Percentiles rank a stretch among this genome's conserved stretches.
Conservation (phyloP, 805 yeast species). For the Jamesozyma spencerorum region DNA sequence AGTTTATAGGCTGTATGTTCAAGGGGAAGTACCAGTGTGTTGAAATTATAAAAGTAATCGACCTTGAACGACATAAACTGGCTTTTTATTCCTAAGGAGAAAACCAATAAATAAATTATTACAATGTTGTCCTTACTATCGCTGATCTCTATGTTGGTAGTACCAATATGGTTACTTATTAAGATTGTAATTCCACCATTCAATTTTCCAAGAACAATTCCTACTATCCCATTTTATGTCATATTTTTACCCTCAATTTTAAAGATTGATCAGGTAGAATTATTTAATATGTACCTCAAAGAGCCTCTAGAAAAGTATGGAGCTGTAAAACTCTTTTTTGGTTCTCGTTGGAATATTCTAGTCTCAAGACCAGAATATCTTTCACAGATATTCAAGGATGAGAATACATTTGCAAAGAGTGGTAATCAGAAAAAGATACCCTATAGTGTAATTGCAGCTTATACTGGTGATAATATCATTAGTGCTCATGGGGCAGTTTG, state of each 20-base stretch:
- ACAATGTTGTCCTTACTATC: not conserved
- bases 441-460: slow-evolving; percentile 41
- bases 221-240: slow-evolving; percentile 55
- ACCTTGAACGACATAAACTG: too few species aligned
- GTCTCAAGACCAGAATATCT: slow-evolving; percentile 42
- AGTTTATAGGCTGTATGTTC: too few species aligned
- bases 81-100: too few species aligned
- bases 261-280: slow-evolving; percentile 39
- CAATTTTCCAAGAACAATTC: slow-evolving; percentile 44
- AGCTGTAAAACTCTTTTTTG: slow-evolving; percentile 51
- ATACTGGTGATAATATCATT: slow-evolving; percentile 53
- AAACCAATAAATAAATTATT: too few species aligned
- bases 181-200: slow-evolving; percentile 36
- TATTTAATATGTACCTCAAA: slow-evolving; percentile 36
- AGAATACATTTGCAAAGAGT: slow-evolving; percentile 44
- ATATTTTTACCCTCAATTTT: slow-evolving; percentile 39
- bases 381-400: slow-evolving; percentile 39
- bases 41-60: too few species aligned
- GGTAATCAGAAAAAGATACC: slow-evolving; percentile 55
- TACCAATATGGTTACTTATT: slow-evolving; percentile 4
- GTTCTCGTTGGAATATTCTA: slow-evolving; percentile 51
- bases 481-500: slow-evolving; percentile 48
- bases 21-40: too few species aligned
- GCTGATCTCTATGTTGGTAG: not conserved
- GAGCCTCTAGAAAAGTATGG: slow-evolving; percentile 43